Conservation (phyloP, 2,329 filamentous ascomycete genomes). For the Sporothrix luriei region DNA sequence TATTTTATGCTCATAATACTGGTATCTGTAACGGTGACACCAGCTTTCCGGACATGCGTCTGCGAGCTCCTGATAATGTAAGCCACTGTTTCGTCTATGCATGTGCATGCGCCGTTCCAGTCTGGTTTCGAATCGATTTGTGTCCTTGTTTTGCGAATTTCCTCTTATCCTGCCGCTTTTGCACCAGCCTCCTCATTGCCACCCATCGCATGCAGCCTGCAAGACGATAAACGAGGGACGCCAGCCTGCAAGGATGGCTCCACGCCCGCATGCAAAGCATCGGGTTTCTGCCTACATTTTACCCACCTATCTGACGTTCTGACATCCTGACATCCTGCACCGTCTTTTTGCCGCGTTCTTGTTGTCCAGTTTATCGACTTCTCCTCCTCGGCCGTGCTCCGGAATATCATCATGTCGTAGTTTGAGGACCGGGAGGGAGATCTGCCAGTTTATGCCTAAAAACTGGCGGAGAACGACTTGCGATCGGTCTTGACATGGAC, state of each 20-base stretch:
- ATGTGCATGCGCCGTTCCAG: not conserved
- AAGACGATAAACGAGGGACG: slow-evolving; percentile 3
- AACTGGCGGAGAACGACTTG: slow-evolving; percentile 1
- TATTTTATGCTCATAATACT: not conserved
- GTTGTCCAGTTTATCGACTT: not conserved
- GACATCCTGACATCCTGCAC: no score
- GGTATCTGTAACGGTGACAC: not conserved
- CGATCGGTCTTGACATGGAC: not conserved
- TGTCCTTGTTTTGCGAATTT: not conserved
- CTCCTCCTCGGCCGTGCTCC: not conserved
- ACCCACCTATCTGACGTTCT: no score
- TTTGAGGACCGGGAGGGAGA: slow-evolving; percentile 4
- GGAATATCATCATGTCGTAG: slow-evolving; percentile 10
- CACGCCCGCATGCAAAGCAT: slow-evolving; percentile 16
- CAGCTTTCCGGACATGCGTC: not conserved
- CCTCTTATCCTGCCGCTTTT: slow-evolving; percentile 7
- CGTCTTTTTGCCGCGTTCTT: no score
- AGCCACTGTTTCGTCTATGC: not conserved
- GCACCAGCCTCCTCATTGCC: not conserved
- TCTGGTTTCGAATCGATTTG: not conserved
- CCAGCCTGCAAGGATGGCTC: no score
- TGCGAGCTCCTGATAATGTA: slow-evolving; percentile 10
- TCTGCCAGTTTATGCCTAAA: not conserved
- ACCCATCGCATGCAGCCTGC: slow-evolving; percentile 17
- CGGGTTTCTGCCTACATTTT: not conserved